Conservation (phyloP, 768 basidiomycete species). For the Paxillus ammoniavirescens region DNA sequence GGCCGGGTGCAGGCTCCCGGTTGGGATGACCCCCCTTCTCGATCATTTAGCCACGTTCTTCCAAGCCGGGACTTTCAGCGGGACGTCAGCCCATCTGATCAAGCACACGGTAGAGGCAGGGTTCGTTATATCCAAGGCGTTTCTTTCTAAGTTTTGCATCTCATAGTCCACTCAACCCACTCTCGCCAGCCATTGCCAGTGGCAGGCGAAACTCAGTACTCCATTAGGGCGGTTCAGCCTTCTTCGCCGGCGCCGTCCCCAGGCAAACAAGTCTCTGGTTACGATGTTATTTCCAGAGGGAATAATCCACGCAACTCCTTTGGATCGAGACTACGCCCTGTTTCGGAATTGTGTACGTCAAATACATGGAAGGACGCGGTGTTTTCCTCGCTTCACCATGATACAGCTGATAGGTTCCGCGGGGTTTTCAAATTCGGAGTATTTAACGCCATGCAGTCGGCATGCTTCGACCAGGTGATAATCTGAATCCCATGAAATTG, state of each 20-base stretch:
- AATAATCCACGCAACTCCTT: constrained; percentile 36
- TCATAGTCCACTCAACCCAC: constrained; percentile 5
- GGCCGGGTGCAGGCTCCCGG: not conserved
- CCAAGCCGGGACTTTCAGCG: not conserved
- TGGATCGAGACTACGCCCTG: constrained; percentile 58
- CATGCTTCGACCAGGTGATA: constrained; percentile 70
- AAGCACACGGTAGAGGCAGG: not conserved
- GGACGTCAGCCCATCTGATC: not conserved
- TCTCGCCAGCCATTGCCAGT: constrained; percentile 1
- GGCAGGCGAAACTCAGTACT: not conserved
- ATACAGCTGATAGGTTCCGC: constrained; percentile 76
- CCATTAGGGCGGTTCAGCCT: not conserved
- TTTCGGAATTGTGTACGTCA: constrained; percentile 67
- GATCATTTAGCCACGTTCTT: not conserved
- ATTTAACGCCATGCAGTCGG: constrained; percentile 91
- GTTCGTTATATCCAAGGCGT: not conserved
- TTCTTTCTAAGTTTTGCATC: not conserved
- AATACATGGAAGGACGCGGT: not conserved
- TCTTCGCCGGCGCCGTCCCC: not conserved
- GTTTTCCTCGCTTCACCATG: constrained; percentile 6
- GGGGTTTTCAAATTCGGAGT: constrained; percentile 82
- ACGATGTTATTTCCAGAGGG: not conserved
- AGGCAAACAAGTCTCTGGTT: not conserved
- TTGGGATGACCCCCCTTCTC: not conserved
- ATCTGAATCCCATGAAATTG: not conserved